A percentile compares a stretch with the other conserved stretches of the same genome.
phyloP scores from a whole-genome alignment of 2,329 filamentous ascomycete genomes.

The Hypomyces rosellus region DNA sequence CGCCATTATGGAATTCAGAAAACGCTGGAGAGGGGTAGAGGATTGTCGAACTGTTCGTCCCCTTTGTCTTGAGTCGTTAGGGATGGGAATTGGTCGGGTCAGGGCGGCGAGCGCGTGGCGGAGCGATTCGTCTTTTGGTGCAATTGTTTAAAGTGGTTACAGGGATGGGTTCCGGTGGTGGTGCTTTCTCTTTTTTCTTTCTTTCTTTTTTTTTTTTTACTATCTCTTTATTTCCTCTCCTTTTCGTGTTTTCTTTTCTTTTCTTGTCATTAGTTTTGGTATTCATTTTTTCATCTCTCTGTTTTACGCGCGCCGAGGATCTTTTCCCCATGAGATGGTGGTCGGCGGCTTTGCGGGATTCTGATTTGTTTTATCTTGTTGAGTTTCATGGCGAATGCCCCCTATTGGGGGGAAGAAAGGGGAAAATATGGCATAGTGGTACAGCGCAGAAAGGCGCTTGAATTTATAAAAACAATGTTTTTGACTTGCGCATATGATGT shows the following conservation, averaged over 20 bases:
- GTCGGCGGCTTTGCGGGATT: no score
- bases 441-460: neutral
- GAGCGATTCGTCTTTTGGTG: neutral
- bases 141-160: neutral
- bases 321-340: neutral
- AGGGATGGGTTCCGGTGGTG: neutral
- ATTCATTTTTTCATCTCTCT: neutral
- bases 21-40: neutral
- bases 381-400: neutral
- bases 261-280: slow-evolving; percentile 9
- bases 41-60: neutral
- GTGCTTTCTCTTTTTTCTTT: neutral
- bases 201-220: neutral
- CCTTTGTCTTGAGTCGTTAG: neutral
- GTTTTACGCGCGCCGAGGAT: neutral
- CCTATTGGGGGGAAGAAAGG: neutral
- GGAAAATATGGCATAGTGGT: neutral
- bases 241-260: slow-evolving; percentile 6
- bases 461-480: neutral
- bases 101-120: neutral
- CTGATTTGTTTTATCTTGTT: neutral
- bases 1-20: slow-evolving; percentile 1
- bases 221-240: neutral
- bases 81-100: neutral
- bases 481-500: neutral